These are phyloP conservation scores for Psophocarpus tetragonolobus DNA, from an alignment of 306 rosid genomes.

Conservation along the genomic window DNA sequence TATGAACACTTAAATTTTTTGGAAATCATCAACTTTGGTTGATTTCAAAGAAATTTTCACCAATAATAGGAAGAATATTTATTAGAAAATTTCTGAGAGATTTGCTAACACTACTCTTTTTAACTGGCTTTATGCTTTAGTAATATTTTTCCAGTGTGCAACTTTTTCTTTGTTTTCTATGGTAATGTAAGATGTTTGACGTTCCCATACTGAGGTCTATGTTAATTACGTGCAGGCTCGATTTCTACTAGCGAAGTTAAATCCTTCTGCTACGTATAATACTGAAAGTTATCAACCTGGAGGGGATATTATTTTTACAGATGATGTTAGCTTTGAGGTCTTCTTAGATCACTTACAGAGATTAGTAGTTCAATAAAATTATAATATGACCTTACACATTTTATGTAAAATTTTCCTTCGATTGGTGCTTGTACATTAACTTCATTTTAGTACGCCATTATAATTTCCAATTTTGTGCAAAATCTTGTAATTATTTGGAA, in stretches of 20 bases:
- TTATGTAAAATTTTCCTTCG: constrained; percentile 27
- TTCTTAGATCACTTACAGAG: constrained; percentile 97
- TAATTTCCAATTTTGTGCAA: constrained; percentile 34
- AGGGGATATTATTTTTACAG: constrained; percentile 87
- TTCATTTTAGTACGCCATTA: not conserved
- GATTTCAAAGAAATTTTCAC: too few relatives aligned
- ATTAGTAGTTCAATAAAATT: constrained; percentile 79
- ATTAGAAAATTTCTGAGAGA: too few relatives aligned
- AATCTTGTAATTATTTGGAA: constrained; percentile 39
- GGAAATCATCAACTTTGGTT: too few relatives aligned
- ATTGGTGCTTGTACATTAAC: constrained; percentile 36
- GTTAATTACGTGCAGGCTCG: constrained; percentile 65
- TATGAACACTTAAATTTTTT: too few relatives aligned
- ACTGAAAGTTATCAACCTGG: constrained; percentile 72
- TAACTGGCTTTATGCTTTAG: not conserved
- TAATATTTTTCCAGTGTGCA: not conserved
- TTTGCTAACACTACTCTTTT: too few relatives aligned
- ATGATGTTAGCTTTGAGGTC: constrained; percentile 95
- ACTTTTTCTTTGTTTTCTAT: not conserved
- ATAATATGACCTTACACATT: not conserved
- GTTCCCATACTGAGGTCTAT: not conserved
- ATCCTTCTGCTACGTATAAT: constrained; percentile 90
- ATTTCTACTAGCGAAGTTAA: constrained; percentile 85
- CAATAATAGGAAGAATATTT: too few relatives aligned
- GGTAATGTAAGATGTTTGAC: not conserved